Evolutionary conservation across 129 eudicot genomes (phyloP), one percentile per base, ranked within the genome.

Genomic region (Glebionis coronaria): DNA sequence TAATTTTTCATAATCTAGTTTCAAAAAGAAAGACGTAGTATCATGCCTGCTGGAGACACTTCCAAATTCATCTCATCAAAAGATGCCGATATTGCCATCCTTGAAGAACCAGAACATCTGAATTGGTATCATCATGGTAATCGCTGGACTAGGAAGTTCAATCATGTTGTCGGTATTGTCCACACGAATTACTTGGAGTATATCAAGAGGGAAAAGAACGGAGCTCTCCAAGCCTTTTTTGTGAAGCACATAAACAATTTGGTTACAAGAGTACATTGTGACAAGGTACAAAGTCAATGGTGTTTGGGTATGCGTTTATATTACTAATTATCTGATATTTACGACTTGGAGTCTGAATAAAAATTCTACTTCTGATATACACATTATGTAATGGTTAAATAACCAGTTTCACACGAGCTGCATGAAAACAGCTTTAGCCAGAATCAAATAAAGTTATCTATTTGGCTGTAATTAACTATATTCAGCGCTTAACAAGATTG

Each of bases 41-140:
- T 93, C 50, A 73, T 93, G 65, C 98, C 98, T 8, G 88, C 98
- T 20, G 98, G 98, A 44, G 98, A 93, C 71, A 93, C 98, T 55
- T 80, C 97, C 53, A 78, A 73, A 61, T 93, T 93, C 59, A 93
- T 93, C 60, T 70, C 92, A 29, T 93, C 97, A 1, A 93, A 84
- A 78, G 91, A 89, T 42, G 99, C 99, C 27, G 97, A 89, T 77
- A 93, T 93, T 74, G 92, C 90, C 28, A 93, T 93, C 71, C 86
- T 93, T 28, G 99, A 93, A 83, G 99, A 93, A 61, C 99, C 99
- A 0, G 99, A 93, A 73, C 99, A 93, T 75, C 71, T 93, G 61
- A 93, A 89, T 62, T 93, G 99, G 99, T 93, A 93, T 56, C 95
- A 93, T 68, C 99, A 93, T 77, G 99, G 99, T 51, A 84, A 84